These are phyloP conservation scores for Ceratocystis variospora DNA, from an alignment of 2,329 filamentous ascomycete genomes.

Conservation along the genomic window DNA sequence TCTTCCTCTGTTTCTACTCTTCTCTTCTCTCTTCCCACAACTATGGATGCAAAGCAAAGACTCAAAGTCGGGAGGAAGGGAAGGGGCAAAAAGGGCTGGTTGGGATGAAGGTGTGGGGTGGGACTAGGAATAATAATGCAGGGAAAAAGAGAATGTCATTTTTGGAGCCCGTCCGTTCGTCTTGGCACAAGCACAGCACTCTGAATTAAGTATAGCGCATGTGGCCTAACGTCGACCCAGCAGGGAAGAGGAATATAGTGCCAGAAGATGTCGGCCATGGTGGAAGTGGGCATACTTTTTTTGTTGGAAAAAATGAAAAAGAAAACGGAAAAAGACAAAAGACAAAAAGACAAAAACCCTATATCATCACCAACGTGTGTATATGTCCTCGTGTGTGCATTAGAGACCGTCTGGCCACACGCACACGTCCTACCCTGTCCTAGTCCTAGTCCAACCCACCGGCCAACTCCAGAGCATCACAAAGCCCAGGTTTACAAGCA, in stretches of 20 bases:
- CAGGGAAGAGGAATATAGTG: background rate
- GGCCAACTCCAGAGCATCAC: background rate
- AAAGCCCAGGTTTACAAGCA: background rate
- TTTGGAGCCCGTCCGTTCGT: constrained; percentile 2
- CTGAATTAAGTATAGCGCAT: background rate
- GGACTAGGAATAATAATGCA: background rate
- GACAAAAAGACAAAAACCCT: too few species aligned
- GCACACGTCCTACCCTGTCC: background rate
- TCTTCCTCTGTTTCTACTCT: background rate
- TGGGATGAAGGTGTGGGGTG: background rate
- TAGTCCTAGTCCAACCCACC: too few species aligned
- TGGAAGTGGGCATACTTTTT: too few species aligned
- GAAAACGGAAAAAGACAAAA: too few species aligned
- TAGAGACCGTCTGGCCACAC: background rate
- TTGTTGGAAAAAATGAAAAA: background rate
- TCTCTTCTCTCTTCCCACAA: background rate
- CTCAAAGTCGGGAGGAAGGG: background rate
- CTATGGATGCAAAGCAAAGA: background rate
- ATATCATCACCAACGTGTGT: background rate
- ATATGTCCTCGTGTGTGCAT: background rate
- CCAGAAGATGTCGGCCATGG: background rate
- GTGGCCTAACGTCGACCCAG: background rate
- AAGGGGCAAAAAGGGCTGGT: background rate
- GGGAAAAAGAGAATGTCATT: background rate
- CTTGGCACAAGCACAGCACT: background rate